These are phyloP conservation scores for Penicillium olsonii DNA, from an alignment of 2,329 filamentous ascomycete species.

Conservation along the genomic window DNA sequence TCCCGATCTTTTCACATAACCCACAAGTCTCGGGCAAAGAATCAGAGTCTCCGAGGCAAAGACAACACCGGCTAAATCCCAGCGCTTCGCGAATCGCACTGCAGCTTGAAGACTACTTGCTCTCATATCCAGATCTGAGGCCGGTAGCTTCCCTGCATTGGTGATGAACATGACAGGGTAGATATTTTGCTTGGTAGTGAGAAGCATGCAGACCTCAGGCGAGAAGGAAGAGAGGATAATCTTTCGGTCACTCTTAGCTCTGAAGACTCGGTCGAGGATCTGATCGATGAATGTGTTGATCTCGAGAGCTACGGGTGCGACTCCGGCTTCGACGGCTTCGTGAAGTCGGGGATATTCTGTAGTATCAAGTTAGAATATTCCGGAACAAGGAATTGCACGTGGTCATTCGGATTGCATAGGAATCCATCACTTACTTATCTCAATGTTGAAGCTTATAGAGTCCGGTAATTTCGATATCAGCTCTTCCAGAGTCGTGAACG, in stretches of 20 bases:
- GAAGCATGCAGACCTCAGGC: constrained; percentile 30
- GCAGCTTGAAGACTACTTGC: constrained; percentile 41
- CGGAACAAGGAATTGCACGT: no score
- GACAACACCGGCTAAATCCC: constrained; percentile 42
- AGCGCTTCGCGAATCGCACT: constrained; percentile 41
- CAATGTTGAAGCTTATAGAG: constrained; percentile 43
- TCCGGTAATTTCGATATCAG: constrained; percentile 38
- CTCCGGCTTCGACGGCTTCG: constrained; percentile 37
- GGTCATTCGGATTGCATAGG: no score
- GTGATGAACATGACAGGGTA: constrained; percentile 32
- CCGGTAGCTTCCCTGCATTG: constrained; percentile 27
- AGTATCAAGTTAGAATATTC: neutral
- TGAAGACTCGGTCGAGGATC: constrained; percentile 34
- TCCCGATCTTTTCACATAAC: constrained; percentile 34
- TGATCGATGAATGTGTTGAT: constrained; percentile 44
- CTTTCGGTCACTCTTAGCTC: constrained; percentile 22
- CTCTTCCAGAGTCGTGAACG: constrained; percentile 42
- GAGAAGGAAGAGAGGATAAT: constrained; percentile 37
- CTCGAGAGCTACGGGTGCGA: constrained; percentile 40
- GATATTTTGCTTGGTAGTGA: constrained; percentile 22
- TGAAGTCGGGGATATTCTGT: constrained; percentile 45
- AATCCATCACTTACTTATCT: constrained; percentile 37
- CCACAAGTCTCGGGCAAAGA: constrained; percentile 39
- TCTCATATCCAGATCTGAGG: constrained; percentile 29
- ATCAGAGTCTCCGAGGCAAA: constrained; percentile 40